Evolutionary conservation across 2,329 filamentous ascomycete genomes (phyloP), one percentile per base, ranked within the genome.

Genomic region (Monosporascus sp.): DNA sequence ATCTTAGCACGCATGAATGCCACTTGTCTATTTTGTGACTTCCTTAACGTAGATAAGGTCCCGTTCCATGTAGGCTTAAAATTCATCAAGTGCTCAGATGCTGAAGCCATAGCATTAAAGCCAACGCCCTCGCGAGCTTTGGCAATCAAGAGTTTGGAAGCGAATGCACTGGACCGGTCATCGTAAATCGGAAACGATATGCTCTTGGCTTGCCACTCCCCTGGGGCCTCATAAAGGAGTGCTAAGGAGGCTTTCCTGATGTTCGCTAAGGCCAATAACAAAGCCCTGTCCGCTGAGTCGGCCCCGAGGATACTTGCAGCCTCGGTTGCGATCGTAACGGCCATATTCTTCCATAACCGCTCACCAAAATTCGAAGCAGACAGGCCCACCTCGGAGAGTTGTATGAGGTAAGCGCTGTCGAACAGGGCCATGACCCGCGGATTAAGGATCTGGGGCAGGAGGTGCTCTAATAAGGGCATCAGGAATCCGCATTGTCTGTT

Each of bases 341-440:
- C 41, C 22, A 22, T 38, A 3, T 6, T 15, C 38, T 55, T 55
- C 53, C 53, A 55, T 17, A 41, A 27, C 18, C 44, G 49, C 9
- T 55, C 50, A 6, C 53, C 38, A 36, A 55, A 47, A 48, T 52
- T 52, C 5, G 53, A 55, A 20, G 50, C 37, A 3, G 53, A 52
- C n/a, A 55, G 31, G 42, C 53, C 47, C 22, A 22, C 37, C 42
- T 55, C 50, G 11, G 50, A 22, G 20, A 55, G 37, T 41, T 55
- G 50, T 36, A 47, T 37, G 25, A 55, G 50, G 41, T 8, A 41
- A 7, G 36, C 2, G 34, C 38, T 20, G 2, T 52, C 20, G 17
- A 52, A 7, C 15, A 50, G 24, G 17, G 27, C 38, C 14, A 15
- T 36, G 14, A 50, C 20, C 27, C 48, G 36, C 20, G 24, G 27